Conservation (phyloP, 306 rosid species). For the Acacia melanoxylon region DNA sequence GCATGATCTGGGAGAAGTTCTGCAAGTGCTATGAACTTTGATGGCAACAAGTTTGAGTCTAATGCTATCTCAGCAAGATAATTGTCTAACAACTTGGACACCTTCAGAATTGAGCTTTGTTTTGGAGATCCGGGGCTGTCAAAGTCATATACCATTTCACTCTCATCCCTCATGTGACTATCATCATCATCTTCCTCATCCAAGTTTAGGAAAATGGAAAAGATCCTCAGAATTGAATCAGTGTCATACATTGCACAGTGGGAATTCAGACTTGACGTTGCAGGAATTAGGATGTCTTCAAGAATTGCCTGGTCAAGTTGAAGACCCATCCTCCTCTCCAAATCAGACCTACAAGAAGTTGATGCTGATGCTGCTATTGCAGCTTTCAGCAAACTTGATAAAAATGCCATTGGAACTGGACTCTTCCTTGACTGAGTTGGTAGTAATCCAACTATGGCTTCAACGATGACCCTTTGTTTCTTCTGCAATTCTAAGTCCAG, state of each 20-base stretch:
- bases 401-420: conserved; percentile 18
- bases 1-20: conserved; percentile 22
- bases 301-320: conserved; percentile 23
- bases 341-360: conserved; percentile 13
- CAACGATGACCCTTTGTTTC: conserved; percentile 12
- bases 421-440: conserved; percentile 23
- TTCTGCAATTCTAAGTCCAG: conserved; percentile 10
- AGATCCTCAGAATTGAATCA: conserved; percentile 17
- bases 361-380: conserved; percentile 15
- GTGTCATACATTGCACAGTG: conserved; percentile 6
- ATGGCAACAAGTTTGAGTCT: conserved; percentile 2
- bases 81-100: conserved; percentile 18
- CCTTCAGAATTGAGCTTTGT: conserved; percentile 18
- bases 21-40: conserved; percentile 15
- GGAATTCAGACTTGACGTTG: not conserved
- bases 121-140: conserved; percentile 16
- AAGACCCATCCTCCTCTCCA: conserved; percentile 14
- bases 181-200: conserved; percentile 20
- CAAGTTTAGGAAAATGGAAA: conserved; percentile 12
- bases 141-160: conserved; percentile 22
- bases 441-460: conserved; percentile 6
- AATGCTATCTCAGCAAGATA: conserved; percentile 15
- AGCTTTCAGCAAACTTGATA: conserved; percentile 13
- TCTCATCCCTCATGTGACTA: conserved; percentile 14
- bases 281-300: conserved; percentile 15